These are phyloP conservation scores for Phragmites australis DNA, from an alignment of 176 grass and related monocot species.

Conservation along the genomic window DNA sequence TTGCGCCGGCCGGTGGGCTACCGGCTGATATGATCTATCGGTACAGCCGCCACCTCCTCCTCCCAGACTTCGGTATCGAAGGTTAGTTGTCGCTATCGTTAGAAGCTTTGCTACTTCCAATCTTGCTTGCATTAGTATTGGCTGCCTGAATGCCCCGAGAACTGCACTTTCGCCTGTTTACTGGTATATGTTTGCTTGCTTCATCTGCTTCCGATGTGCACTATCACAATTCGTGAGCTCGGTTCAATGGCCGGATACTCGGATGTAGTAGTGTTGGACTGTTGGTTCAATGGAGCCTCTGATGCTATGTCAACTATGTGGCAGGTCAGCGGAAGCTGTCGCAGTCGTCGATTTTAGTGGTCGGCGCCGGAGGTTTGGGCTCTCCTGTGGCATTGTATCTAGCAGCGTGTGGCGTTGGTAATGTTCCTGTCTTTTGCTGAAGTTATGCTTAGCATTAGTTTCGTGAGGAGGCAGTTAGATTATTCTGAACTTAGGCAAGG, in stretches of 20 bases:
- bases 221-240: neutral
- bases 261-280: neutral
- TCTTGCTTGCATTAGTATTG: neutral
- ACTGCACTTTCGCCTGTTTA: neutral
- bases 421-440: constrained; percentile 23
- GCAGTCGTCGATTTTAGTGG: constrained; percentile 74
- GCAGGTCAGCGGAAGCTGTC: constrained; percentile 76
- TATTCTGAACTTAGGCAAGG: neutral
- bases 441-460: neutral
- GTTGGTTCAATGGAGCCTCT: neutral
- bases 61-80: constrained; percentile 85
- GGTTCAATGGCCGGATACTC: neutral
- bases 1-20: constrained; percentile 1
- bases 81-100: constrained; percentile 31
- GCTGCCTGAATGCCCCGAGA: neutral
- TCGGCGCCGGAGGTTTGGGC: constrained; percentile 87
- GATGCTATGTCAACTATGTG: neutral
- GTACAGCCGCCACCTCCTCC: constrained; percentile 89
- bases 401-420: constrained; percentile 88
- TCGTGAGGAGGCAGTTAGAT: neutral
- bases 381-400: constrained; percentile 86
- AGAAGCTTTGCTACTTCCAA: neutral
- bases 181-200: neutral
- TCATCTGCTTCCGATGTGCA: neutral
- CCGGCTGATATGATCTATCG: constrained; percentile 70